Percentiles rank a stretch among this genome's conserved stretches.
Conservation (phyloP, 106 monocot genomes). For the Dendrobium huoshanense region DNA sequence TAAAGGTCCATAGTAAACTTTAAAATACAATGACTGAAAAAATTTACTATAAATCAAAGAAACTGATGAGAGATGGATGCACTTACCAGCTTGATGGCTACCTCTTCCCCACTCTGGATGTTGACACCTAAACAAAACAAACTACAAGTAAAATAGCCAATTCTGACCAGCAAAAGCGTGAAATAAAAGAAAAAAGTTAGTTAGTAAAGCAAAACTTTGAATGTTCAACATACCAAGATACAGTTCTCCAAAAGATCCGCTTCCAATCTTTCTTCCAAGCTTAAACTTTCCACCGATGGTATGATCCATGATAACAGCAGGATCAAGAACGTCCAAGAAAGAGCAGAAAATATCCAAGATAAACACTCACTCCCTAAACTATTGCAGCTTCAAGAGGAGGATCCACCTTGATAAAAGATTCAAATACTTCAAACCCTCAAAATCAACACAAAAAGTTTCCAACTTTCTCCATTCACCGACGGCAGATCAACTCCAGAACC, state of each 20-base stretch:
- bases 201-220: no score
- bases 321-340: neutral
- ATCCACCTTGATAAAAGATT: neutral
- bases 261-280: constrained; percentile 76
- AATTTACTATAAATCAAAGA: neutral
- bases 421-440: neutral
- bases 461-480: neutral
- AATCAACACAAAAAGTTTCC: neutral
- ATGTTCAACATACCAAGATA: constrained; percentile 36
- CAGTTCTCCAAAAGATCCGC: constrained; percentile 79
- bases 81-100: constrained; percentile 82
- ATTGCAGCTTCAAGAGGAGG: neutral
- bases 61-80: neutral
- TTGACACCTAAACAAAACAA: constrained; percentile 58
- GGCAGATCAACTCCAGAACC: neutral
- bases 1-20: neutral
- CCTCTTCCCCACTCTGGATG: constrained; percentile 83
- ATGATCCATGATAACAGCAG: constrained; percentile 35
- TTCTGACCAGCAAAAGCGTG: neutral
- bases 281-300: constrained; percentile 65
- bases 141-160: constrained; percentile 5
- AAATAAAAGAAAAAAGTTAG: neutral
- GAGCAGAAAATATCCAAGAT: neutral
- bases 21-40: neutral
- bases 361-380: neutral